A percentile compares a stretch with the other conserved stretches of the same genome.
Conservation (phyloP, 1,284 basidiomycete genomes). For the Cutaneotrichosporon sp. region DNA sequence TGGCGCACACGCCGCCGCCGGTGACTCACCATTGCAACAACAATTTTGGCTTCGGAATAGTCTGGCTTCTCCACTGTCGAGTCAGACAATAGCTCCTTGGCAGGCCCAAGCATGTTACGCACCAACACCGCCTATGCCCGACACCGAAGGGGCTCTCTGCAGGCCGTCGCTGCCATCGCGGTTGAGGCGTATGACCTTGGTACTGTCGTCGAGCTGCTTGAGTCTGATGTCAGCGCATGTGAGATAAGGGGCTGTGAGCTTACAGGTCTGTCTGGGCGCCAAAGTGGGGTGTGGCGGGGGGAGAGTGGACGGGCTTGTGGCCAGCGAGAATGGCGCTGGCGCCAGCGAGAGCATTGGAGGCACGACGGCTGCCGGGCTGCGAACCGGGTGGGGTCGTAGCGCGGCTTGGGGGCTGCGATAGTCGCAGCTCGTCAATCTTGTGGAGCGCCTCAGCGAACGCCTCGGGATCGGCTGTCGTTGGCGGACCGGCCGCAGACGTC, state of each 20-base stretch:
- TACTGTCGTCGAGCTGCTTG: constrained; percentile 44
- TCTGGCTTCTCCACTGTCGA: constrained; percentile 83
- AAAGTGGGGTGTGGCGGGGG: constrained; percentile 47
- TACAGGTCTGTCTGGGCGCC: constrained; percentile 45
- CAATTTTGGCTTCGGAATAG: constrained; percentile 97
- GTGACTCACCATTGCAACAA: constrained; percentile 81
- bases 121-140: constrained; percentile 49
- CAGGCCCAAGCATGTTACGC: constrained; percentile 9
- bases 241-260: not conserved
- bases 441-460: constrained; percentile 42
- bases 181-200: constrained; percentile 41
- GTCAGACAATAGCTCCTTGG: too few species aligned
- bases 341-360: not conserved
- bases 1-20: not conserved
- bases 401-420: constrained; percentile 25
- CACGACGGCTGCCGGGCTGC: not conserved
- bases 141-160: constrained; percentile 45
- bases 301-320: constrained; percentile 17
- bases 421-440: constrained; percentile 40
- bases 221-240: constrained; percentile 24
- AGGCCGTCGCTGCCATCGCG: constrained; percentile 26
- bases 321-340: not conserved
- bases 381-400: not conserved
- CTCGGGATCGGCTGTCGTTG: constrained; percentile 21
- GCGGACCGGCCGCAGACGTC: constrained; percentile 5